Evolutionary conservation across 225 moss, liverwort and hornwort genomes (phyloP), one percentile per base, ranked within the genome.

Genomic region (Pseudisothecium myosuroides): DNA sequence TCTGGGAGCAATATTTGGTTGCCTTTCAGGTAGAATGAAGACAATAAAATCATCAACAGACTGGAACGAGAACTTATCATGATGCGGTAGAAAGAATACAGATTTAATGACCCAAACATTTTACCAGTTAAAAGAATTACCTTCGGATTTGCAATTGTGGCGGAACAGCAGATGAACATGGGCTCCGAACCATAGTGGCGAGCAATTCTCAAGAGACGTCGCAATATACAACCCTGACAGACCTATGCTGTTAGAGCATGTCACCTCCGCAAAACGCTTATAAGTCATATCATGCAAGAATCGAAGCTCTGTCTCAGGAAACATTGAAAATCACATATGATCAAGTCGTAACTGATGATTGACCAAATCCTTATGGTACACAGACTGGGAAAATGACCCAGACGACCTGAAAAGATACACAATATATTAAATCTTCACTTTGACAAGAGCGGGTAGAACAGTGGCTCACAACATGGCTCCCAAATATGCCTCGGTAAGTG

Each of bases 91-190:
- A 85, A 26, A 31, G 34, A 68, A 68, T 39, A 68, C 67, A 83
- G 67, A 85, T 36, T 55, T 66, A 52, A 15, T 73, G 55, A 66
- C 80, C 50, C 61, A 54, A 17, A 67, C 64, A 88, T 85, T 76
- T 45, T 52, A 80, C 61, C 65, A 15, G 78, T 80, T 85, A 60
- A 73, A 71, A 41, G 43, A 78, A 83, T 88, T 91, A 95, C 95
- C 95, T 93, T 91, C 60, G 95, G 95, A 82, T 95, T 95, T 56
- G 92, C 93, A 47, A 95, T 95, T 52, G 95, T 95, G 87, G 95
- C 94, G 18, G 95, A 95, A 90, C 95, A 95, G 84, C 95, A 95
- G 61, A 94, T 94, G 85, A 95, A 95, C 95, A 95, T 95, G 89
- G 95, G 95, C 90, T 95, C 95, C 59, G 95, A 94, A 80, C 95